Conservation (phyloP, 495 filamentous ascomycete genomes). For the Lentithecium fluviatile region DNA sequence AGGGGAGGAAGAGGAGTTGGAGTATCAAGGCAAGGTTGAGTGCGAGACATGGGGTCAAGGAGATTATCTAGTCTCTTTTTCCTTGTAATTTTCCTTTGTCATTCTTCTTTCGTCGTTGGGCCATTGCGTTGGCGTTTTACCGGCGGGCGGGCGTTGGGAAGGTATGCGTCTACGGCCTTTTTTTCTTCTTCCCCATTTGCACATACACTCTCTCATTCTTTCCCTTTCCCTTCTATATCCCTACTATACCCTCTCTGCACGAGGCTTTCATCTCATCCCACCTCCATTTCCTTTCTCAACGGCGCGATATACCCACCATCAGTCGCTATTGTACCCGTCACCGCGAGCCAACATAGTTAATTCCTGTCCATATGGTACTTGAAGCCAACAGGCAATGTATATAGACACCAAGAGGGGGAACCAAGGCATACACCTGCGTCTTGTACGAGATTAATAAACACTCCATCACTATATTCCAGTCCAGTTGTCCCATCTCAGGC, state of each 20-base stretch:
- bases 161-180: neutral
- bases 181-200: neutral
- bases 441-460: no score
- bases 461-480: no score
- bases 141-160: no score
- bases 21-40: slow-evolving; percentile 15
- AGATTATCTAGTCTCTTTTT: slow-evolving; percentile 12
- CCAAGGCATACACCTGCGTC: no score
- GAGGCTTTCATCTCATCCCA: neutral
- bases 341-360: no score
- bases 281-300: no score
- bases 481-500: no score
- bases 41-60: slow-evolving; percentile 5
- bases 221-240: neutral
- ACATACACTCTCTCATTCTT: neutral
- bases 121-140: neutral
- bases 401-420: no score
- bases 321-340: no score
- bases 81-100: neutral
- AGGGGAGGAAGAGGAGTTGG: slow-evolving; percentile 18
- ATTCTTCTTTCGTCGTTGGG: neutral
- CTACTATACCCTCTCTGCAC: neutral
- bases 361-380: no score
- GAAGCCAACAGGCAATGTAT: no score
- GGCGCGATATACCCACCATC: no score